phyloP scores from a whole-genome alignment of 2,329 filamentous ascomycete genomes.

The Sporothrix dimorphospora region DNA sequence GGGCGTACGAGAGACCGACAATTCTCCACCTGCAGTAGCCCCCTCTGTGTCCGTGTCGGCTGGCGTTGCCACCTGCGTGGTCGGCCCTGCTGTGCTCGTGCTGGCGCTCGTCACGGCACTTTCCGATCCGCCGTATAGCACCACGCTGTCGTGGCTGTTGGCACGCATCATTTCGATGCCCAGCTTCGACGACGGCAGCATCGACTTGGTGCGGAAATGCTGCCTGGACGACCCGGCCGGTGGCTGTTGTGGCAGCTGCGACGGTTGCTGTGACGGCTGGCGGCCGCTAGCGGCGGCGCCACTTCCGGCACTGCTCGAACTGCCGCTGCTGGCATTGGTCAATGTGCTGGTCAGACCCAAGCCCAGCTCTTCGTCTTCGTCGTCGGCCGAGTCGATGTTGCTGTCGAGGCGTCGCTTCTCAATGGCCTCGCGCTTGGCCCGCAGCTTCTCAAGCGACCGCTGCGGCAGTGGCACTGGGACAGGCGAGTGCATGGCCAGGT shows the following conservation, averaged over 20 bases:
- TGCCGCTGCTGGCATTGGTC: conserved; percentile 41
- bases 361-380: conserved; percentile 90
- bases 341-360: conserved; percentile 37
- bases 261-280: neutral
- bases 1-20: neutral
- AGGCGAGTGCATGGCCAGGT: conserved; percentile 55
- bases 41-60: neutral
- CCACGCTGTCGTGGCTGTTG: conserved; percentile 85
- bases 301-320: conserved; percentile 42
- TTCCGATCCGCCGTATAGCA: conserved; percentile 49
- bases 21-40: conserved; percentile 39
- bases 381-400: conserved; percentile 82
- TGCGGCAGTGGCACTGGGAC: conserved; percentile 54
- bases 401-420: conserved; percentile 75
- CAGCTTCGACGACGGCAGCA: conserved; percentile 80
- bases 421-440: conserved; percentile 72
- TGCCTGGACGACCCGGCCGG: conserved; percentile 36
- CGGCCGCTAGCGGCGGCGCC: neutral
- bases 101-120: conserved; percentile 41
- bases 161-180: conserved; percentile 98
- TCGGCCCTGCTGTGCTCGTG: conserved; percentile 46
- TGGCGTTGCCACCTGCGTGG: conserved; percentile 56
- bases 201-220: conserved; percentile 58
- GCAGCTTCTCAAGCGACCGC: conserved; percentile 73
- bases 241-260: conserved; percentile 31